Percentiles rank a stretch among this genome's conserved stretches.
Evolutionary conservation across 345 rosid genomes (phyloP).

Genomic region (Ceriops tagal): DNA sequence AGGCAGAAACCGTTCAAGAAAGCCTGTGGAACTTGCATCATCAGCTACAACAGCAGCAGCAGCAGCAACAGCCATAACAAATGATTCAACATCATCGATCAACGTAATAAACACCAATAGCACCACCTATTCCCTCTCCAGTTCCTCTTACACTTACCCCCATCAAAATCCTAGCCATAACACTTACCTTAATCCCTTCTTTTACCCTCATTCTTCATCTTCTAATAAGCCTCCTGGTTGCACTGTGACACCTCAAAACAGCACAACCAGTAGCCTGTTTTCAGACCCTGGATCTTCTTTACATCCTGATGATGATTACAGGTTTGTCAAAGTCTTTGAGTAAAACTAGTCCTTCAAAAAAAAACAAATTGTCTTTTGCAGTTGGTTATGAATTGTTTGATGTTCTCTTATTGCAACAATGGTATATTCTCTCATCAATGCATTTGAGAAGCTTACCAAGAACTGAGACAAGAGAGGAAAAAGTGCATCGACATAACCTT

Average conservation of each 20-base stretch:
- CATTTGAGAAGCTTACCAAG: too few species aligned
- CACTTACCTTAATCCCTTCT: slow-evolving; percentile 33
- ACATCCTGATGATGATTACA: slow-evolving; percentile 47
- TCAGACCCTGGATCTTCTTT: slow-evolving; percentile 42
- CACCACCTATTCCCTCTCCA: slow-evolving; percentile 22
- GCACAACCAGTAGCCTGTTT: slow-evolving; percentile 39
- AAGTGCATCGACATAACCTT: too few species aligned
- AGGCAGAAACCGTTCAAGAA: slow-evolving; percentile 95
- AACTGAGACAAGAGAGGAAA: too few species aligned
- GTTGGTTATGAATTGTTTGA: background rate
- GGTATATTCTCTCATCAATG: too few species aligned
- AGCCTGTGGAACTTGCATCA: slow-evolving; percentile 60
- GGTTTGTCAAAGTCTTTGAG: slow-evolving; percentile 33
- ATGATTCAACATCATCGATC: slow-evolving; percentile 20
- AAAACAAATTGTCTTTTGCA: background rate
- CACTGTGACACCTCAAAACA: slow-evolving; percentile 38
- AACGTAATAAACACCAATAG: slow-evolving; percentile 18
- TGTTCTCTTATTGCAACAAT: slow-evolving; percentile 9
- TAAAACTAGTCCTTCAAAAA: background rate
- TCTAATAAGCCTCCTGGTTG: slow-evolving; percentile 36
- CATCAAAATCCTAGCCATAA: slow-evolving; percentile 22
- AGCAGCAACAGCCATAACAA: slow-evolving; percentile 21
- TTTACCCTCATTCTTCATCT: slow-evolving; percentile 37
- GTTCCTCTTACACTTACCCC: slow-evolving; percentile 15
- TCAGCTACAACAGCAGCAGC: slow-evolving; percentile 10